phyloP scores from a whole-genome alignment of 1,284 basidiomycete species.

The Malassezia vespertilionis region DNA sequence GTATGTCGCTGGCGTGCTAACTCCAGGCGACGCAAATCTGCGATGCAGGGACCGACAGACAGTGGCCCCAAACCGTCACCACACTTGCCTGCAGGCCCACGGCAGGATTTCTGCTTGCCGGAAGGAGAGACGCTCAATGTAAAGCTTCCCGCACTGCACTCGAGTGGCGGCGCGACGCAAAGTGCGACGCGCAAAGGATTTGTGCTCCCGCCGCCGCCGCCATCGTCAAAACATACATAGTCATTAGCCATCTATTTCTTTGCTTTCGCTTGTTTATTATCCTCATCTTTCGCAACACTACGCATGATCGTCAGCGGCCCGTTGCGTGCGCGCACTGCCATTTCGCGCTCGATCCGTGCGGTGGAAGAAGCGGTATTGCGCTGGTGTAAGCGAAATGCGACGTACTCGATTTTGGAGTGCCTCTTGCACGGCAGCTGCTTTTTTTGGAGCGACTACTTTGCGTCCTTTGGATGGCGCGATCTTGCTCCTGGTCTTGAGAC shows the following conservation, averaged over 20 bases:
- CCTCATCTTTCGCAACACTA: slow-evolving; percentile 11
- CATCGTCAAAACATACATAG: not conserved
- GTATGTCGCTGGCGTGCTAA: slow-evolving; percentile 50
- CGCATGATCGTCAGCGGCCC: slow-evolving; percentile 18
- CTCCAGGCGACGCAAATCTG: slow-evolving; percentile 28
- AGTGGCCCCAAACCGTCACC: slow-evolving; percentile 28
- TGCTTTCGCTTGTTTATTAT: not conserved
- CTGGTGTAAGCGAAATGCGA: slow-evolving; percentile 1
- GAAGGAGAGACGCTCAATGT: slow-evolving; percentile 81
- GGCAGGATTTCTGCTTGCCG: slow-evolving; percentile 88
- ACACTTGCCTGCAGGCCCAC: slow-evolving; percentile 55
- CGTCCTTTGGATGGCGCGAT: slow-evolving; percentile 5
- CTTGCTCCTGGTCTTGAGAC: slow-evolving; percentile 3
- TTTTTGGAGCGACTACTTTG: slow-evolving; percentile 13
- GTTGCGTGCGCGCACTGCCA: slow-evolving; percentile 13
- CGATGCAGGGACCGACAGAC: slow-evolving; percentile 16
- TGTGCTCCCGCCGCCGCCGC: slow-evolving; percentile 15
- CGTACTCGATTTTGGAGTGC: slow-evolving; percentile 13
- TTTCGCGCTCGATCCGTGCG: slow-evolving; percentile 14
- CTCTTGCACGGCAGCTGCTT: slow-evolving; percentile 9
- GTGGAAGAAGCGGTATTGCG: slow-evolving; percentile 13
- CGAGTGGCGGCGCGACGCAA: not conserved
- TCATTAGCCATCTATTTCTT: not conserved
- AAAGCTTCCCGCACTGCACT: slow-evolving; percentile 23
- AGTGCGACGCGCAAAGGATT: slow-evolving; percentile 6